Evolutionary conservation across 331 rosid genomes (phyloP), one percentile per base, ranked within the genome.

Genomic region (Ulmus americana): DNA sequence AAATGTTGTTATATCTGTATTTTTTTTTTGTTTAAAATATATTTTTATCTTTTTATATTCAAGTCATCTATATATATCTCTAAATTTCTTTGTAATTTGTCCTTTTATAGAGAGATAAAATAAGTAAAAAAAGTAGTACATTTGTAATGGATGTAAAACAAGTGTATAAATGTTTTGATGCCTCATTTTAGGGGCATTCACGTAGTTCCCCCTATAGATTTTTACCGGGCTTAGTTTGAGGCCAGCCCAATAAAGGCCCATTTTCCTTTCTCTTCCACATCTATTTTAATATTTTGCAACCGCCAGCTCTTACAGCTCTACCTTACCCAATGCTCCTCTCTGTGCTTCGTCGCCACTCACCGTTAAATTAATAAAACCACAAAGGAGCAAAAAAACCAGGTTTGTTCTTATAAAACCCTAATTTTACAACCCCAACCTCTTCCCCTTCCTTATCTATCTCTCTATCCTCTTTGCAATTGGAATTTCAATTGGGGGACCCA

Each of bases 361-460:
- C 9, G 73, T 69, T 44, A 67, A 66, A 51, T 12, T 8, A 2
- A 14, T 10, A 20, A 50, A 50, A n/a, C 8, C 5, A 5, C 14
- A 40, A 38, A 14, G 15, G 6, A 48, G 28, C 4, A 6, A 38
- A 38, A 44, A 47, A 49, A 16, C 35, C 35, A 40, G 1, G 10
- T 10, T 16, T 11, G 22, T 55, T 53, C 73, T 20, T 48, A 62
- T 74, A 70, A 67, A 49, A 6, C 77, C 77, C 75, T 62, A 62
- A 74, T 62, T 71, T 69, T 65, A 70, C 62, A 64, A 12, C 12
- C 42, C 41, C 44, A 10, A 8, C 69, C 7, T 18, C 6, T 40
- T 22, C 39, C 50, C 3, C 35, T 12, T 22, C 50, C 0, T 7
- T 38, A 8, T 59, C 14, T 42, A 44, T 51, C 67, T 49, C 20